Percentiles rank a stretch among this genome's conserved stretches.
These are phyloP conservation scores for Suhomyces sp. DNA, from an alignment of 805 yeast species.

Conservation along the genomic window DNA sequence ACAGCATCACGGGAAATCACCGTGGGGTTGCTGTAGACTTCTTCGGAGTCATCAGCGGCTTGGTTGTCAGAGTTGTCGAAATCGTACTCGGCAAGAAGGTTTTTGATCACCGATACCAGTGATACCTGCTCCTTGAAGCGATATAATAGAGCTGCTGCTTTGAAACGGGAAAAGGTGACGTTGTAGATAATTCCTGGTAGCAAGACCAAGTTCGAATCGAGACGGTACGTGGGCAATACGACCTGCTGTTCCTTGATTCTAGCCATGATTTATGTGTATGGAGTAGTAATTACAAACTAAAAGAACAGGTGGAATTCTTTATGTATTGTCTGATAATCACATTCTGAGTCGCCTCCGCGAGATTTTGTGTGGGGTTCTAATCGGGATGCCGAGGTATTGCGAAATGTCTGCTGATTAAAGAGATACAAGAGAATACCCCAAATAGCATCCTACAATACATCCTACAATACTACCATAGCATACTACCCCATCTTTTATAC, in stretches of 20 bases:
- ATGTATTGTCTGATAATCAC: background rate
- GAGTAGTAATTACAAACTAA: background rate
- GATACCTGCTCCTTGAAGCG: slow-evolving; percentile 34
- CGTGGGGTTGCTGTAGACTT: slow-evolving; percentile 12
- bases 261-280: background rate
- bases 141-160: slow-evolving; percentile 46
- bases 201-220: slow-evolving; percentile 46
- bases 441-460: background rate
- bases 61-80: slow-evolving; percentile 16
- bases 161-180: slow-evolving; percentile 47
- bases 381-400: slow-evolving; percentile 1
- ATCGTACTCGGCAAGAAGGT: slow-evolving; percentile 35
- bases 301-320: background rate
- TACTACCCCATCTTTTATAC: too few species aligned
- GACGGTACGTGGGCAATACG: slow-evolving; percentile 38
- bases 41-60: slow-evolving; percentile 10
- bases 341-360: background rate
- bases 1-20: slow-evolving; percentile 29
- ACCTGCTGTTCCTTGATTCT: slow-evolving; percentile 1
- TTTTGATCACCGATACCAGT: slow-evolving; percentile 26
- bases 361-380: background rate
- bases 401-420: slow-evolving; percentile 1
- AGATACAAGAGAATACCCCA: background rate
- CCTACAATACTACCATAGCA: background rate
- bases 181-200: slow-evolving; percentile 63